These are phyloP conservation scores for Alternaria gaisen DNA, from an alignment of 2,329 filamentous ascomycete species.

Conservation along the genomic window DNA sequence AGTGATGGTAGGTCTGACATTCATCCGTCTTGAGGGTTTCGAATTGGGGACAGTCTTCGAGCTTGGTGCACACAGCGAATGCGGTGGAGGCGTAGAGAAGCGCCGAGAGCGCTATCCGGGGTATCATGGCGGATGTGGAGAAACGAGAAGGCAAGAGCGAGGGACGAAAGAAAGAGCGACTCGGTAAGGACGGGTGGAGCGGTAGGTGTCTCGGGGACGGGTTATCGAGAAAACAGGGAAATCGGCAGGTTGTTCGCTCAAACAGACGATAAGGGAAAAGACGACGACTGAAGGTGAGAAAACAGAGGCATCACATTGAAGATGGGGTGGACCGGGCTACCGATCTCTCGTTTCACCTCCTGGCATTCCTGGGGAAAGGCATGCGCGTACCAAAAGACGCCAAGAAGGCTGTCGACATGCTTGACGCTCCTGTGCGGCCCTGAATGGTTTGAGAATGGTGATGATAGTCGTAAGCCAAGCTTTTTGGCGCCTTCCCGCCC, in stretches of 20 bases:
- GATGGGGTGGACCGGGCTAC: conserved; percentile 2
- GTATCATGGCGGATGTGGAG: conserved; percentile 28
- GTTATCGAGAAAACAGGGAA: conserved; percentile 5
- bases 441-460: conserved; percentile 21
- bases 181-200: conserved; percentile 2
- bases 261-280: conserved; percentile 1
- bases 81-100: conserved; percentile 28
- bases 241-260: conserved; percentile 1
- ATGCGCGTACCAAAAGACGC: conserved; percentile 21
- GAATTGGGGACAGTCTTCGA: conserved; percentile 36
- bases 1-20: conserved; percentile 38
- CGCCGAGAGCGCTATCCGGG: conserved; percentile 26
- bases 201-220: not conserved
- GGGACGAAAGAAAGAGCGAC: conserved; percentile 6
- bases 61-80: conserved; percentile 38
- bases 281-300: not conserved
- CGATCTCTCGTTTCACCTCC: conserved; percentile 7
- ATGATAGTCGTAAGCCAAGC: conserved; percentile 20
- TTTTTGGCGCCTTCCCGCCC: conserved; percentile 14
- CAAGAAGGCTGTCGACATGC: conserved; percentile 14
- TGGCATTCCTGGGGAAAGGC: conserved; percentile 8
- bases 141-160: conserved; percentile 7
- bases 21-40: conserved; percentile 34
- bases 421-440: not conserved
- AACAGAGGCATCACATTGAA: not conserved